Base-by-base conservation (phyloP, 306 rosid genomes). In the Lathyrus tuberosus region DNA sequence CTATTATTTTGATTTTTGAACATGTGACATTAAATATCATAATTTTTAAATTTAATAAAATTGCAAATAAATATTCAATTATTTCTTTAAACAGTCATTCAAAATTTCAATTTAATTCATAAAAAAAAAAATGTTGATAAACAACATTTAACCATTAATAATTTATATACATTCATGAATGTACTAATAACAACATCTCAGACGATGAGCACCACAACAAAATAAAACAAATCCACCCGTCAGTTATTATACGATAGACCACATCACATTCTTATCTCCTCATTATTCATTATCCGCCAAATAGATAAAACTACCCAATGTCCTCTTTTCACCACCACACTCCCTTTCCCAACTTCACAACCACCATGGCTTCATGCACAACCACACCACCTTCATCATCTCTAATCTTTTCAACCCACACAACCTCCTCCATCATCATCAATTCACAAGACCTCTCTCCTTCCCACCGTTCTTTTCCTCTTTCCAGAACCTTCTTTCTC, bases 331-430 rank as follows among this genome's bases (percentile, higher is more conserved):
- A 59, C 8, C 26, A 61, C 20, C 15, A 17, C 67, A 62, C 33
- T 62, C 67, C 10, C 4, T 10, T 16, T 18, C 47, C 15, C 7
- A 12, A 40, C 31, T 60, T 60, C 46, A 9, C 8, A 24, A 70
- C 69, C 59, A 26, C 70, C 69, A 89, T 89, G 95, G 96, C 95
- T 57, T 63, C 93, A 0, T 77, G 84, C 30, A 74, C 89, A 0
- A 8, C 33, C 9, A 42, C 47, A 1, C 14, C 93, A 4, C 70
- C 92, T 15, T 86, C 96, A 0, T 91, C 60, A 15, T 67, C 95
- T 10, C 85, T 88, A 11, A 86, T 88, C 87, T 81, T 91, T 6
- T 35, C 40, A 18, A 65, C 94, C 0, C 82, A 75, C 65, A 57
- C 89, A 12, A 4, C 70, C 14, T 42, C 69, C 3, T 42, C 69